Base-by-base conservation (phyloP, 169 alveolate genomes). In the Ichthyophthirius multifiliis region DNA sequence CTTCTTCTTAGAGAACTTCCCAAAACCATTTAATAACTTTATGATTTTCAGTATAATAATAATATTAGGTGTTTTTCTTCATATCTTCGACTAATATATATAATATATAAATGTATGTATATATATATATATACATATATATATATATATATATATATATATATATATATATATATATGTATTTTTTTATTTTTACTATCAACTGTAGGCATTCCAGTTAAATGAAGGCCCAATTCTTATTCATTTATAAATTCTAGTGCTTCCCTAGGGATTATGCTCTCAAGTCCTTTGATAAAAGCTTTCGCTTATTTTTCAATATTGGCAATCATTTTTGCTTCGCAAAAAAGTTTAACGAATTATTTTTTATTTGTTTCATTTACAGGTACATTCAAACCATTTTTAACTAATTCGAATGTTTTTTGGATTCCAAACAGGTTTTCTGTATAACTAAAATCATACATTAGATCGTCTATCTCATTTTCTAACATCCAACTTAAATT, bases 161-260 rank as follows among this genome's bases (percentile, higher is more conserved):
- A 31, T 13, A 6, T 32, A 15, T 32, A 13, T 4, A 32, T 13
- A 13, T 4, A 34, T 4, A 32, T 13, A 4, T 32, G 34, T 10
- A 0, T 15, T 32, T 31, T 18, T 32, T 30, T n/a, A n/a, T 37
- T 4, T 67, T 35, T 67, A 67, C 77, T 67, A 18, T 67, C 77
- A 1, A 67, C 43, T 18, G 63, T 67, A 18, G 77, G 77, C 62
- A 67, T 67, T 67, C 77, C 77, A 35, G 77, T 34, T 67, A 67
- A 67, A n/a, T 67, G 77, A 3, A 67, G 18, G 13, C 77, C 77
- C 12, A 67, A 20, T 23, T 67, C 77, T 32, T 67, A 5, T 18
- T 35, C 77, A 9, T 67, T 67, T 6, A 67, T 18, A 16, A 35
- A 44, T 30, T 34, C 43, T 37, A 67, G 20, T 37, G 77, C 77